These are phyloP conservation scores for Boletus semigastroideus DNA, from an alignment of 1,284 basidiomycete genomes.

Conservation along the genomic window DNA sequence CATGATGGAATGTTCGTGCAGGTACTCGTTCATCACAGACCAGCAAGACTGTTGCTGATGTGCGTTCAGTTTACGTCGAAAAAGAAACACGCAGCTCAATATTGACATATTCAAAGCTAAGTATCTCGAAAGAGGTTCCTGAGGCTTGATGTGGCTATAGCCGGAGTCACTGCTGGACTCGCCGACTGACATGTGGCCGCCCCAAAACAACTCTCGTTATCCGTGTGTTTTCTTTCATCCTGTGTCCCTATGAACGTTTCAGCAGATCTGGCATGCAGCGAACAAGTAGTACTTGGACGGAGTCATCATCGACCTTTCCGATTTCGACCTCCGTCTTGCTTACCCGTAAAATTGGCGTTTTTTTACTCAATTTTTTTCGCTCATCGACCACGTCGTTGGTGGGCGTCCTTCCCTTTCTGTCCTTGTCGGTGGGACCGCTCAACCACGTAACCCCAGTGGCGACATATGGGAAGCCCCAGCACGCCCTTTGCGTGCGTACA, in stretches of 20 bases:
- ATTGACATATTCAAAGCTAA: conserved; percentile 9
- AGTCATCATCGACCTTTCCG: conserved; percentile 2
- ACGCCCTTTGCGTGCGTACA: conserved; percentile 31
- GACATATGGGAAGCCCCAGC: conserved; percentile 20
- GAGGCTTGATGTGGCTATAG: conserved; percentile 2
- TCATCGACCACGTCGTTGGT: background rate
- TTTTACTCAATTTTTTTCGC: conserved; percentile 14
- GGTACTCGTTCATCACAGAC: background rate
- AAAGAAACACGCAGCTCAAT: conserved; percentile 1
- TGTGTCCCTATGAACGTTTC: conserved; percentile 28
- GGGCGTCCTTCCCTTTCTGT: conserved; percentile 11
- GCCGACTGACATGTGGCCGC: conserved; percentile 25
- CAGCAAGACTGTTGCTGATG: background rate
- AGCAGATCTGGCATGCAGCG: conserved; percentile 7
- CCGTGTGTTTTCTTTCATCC: conserved; percentile 2
- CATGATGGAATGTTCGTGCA: background rate
- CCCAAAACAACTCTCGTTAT: conserved; percentile 20
- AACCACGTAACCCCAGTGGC: conserved; percentile 16
- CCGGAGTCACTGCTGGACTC: background rate
- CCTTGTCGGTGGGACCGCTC: conserved; percentile 12
- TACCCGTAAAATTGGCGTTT: conserved; percentile 2
- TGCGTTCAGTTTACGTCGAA: conserved; percentile 24
- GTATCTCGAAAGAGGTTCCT: conserved; percentile 5
- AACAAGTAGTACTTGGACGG: conserved; percentile 1
- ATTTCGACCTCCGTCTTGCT: background rate